Conservation (phyloP, 176 grass and related monocot species). For the Saccharum officinarum region DNA sequence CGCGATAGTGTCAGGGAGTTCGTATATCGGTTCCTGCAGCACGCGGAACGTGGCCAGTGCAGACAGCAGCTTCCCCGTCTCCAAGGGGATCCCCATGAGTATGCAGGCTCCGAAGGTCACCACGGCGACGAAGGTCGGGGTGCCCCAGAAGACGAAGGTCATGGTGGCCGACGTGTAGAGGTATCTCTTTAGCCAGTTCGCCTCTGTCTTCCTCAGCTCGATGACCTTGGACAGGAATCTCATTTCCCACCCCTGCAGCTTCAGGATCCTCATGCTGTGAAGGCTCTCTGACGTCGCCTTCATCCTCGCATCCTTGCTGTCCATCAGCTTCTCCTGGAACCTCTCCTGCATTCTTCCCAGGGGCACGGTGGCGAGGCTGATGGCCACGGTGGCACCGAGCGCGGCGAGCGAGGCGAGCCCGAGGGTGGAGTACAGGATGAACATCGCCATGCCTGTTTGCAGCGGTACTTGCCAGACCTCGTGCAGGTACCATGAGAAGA, state of each 20-base stretch:
- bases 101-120: conserved; percentile 66
- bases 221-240: conserved; percentile 79
- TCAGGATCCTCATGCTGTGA: conserved; percentile 87
- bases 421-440: conserved; percentile 70
- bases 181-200: conserved; percentile 64
- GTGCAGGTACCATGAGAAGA: conserved; percentile 75
- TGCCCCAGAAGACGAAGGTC: conserved; percentile 53
- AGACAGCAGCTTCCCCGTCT: conserved; percentile 49
- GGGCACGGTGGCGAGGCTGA: conserved; percentile 78
- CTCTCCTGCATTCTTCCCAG: conserved; percentile 56
- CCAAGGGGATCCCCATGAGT: conserved; percentile 48
- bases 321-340: conserved; percentile 71
- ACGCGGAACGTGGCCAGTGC: conserved; percentile 50
- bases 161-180: conserved; percentile 45
- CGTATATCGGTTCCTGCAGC: conserved; percentile 49
- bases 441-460: conserved; percentile 64
- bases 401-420: conserved; percentile 57
- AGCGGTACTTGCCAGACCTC: conserved; percentile 67
- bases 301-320: conserved; percentile 77
- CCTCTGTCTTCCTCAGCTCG: conserved; percentile 64
- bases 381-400: conserved; percentile 46
- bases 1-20: conserved; percentile 43
- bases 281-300: conserved; percentile 75
- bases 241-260: conserved; percentile 90
- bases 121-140: conserved; percentile 72